Percentiles rank a stretch among this genome's conserved stretches.
Evolutionary conservation across 345 rosid species (phyloP).

Genomic region (Rubroshorea leprosula): DNA sequence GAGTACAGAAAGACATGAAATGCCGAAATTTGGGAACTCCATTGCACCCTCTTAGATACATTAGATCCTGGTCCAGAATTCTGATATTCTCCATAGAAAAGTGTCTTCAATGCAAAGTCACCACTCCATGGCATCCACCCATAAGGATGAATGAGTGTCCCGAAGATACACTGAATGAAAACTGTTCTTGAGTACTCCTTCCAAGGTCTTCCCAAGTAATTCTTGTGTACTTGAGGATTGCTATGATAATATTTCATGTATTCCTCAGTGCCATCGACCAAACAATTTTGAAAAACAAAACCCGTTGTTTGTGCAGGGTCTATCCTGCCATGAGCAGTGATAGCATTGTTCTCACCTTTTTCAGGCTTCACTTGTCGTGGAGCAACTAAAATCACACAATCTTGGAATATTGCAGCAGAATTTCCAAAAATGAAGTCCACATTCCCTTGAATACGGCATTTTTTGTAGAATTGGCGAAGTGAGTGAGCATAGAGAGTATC

Average conservation of each 20-base stretch:
- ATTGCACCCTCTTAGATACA: conserved; percentile 43
- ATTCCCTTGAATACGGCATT: conserved; percentile 79
- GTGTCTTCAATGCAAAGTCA: conserved; percentile 65
- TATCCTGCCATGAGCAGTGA: conserved; percentile 81
- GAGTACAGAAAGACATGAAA: conserved; percentile 50
- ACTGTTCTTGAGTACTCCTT: conserved; percentile 84
- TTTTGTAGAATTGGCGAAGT: conserved; percentile 78
- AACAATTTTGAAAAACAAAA: conserved; percentile 63
- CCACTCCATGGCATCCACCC: conserved; percentile 89
- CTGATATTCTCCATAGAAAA: conserved; percentile 72
- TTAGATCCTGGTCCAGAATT: conserved; percentile 65
- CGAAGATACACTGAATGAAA: conserved; percentile 50
- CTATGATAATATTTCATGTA: conserved; percentile 52
- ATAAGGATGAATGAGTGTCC: conserved; percentile 43
- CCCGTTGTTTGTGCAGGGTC: conserved; percentile 83
- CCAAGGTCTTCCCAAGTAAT: conserved; percentile 89
- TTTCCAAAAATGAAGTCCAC: conserved; percentile 94
- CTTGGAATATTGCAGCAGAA: conserved; percentile 71
- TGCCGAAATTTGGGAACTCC: conserved; percentile 70
- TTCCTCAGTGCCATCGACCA: conserved; percentile 66
- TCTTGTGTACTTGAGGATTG: conserved; percentile 62
- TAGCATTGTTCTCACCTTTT: conserved; percentile 64
- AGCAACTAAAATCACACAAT: conserved; percentile 53
- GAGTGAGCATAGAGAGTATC: conserved; percentile 85
- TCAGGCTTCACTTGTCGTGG: conserved; percentile 67